Evolutionary conservation across 192 early-diverging fungal genomes (phyloP).

Genomic region (Podila epicladia): DNA sequence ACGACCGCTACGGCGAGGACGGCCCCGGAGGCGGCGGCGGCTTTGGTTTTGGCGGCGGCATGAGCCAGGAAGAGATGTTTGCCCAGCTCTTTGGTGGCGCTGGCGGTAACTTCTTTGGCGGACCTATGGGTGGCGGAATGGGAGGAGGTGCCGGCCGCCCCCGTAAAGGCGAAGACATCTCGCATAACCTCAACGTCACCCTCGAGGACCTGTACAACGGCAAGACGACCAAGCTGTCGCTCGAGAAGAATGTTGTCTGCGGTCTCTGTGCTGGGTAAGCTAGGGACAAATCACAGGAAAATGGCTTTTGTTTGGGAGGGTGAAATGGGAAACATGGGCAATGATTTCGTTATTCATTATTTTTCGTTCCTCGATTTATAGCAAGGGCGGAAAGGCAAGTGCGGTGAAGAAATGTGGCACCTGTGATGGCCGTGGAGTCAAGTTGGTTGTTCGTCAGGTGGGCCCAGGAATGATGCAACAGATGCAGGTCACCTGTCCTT

Average conservation of each 20-base stretch:
- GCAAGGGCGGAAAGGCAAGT: constrained; percentile 86
- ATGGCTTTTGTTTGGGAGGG: too few species aligned
- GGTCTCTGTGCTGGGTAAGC: constrained; percentile 67
- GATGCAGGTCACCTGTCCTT: constrained; percentile 82
- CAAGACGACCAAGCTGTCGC: constrained; percentile 79
- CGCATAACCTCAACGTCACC: constrained; percentile 81
- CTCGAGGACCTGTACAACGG: constrained; percentile 97
- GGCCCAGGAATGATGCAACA: constrained; percentile 94
- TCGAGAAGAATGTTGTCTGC: constrained; percentile 84
- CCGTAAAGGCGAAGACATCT: constrained; percentile 65
- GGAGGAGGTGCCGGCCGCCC: constrained; percentile 46
- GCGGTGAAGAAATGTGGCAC: constrained; percentile 76
- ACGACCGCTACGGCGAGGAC: constrained; percentile 93
- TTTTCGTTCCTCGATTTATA: constrained; percentile 51
- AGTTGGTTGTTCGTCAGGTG: constrained; percentile 82
- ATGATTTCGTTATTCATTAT: not conserved
- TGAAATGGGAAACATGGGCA: not conserved
- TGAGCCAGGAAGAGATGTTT: constrained; percentile 88
- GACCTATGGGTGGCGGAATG: constrained; percentile 14
- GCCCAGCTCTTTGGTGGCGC: constrained; percentile 84
- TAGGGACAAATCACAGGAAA: too few species aligned
- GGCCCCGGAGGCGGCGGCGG: constrained; percentile 75
- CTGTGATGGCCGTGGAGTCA: constrained; percentile 85
- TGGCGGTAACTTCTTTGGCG: constrained; percentile 52
- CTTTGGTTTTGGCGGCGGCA: constrained; percentile 63